Evolutionary conservation across 2,329 filamentous ascomycete species (phyloP), one percentile per base, ranked within the genome.

Genomic region (Colletotrichum plurivorum): DNA sequence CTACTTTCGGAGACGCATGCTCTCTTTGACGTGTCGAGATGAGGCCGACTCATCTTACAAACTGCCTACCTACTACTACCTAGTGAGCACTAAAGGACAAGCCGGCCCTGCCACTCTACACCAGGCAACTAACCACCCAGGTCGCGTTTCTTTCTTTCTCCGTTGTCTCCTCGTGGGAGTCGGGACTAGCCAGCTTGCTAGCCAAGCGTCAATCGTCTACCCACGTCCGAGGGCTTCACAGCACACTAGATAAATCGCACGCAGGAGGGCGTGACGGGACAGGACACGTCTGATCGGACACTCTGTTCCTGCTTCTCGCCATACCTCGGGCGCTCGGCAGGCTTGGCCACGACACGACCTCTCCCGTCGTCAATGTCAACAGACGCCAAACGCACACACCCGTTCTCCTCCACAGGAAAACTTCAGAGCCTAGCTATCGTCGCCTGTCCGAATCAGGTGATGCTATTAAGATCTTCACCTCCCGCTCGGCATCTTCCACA

Each of bases 401-500:
- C 48, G 10, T 20, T 25, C 48, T 25, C 18, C 25, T 20, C 49
- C 36, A 46, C 39, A 45, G 25, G 56, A 27, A 52, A 46, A 48
- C 45, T 60, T 48, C 65, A 64, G 59, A 57, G 52, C 61, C 57
- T 43, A 67, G 65, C 52, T 53, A 52, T 27, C 46, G 25, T 64
- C 53, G 52, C 46, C 51, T 67, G 10, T 48, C 36, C 60, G 52
- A 25, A 25, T 58, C 53, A 67, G 46, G 53, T 46, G 60, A 46
- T 67, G 60, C 65, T 60, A 51, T 58, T 51, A 39, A 25, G 39
- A 63, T 67, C 59, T 52, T 63, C 60, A 16, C 18, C 39, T 27
- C 63, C 63, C 41, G 41, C 31, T 49, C 48, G 54, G 65, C 54
- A 59, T 59, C 13, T 31, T 20, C 48, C 41, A 36, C 31, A 36